A percentile compares a stretch with the other conserved stretches of the same genome.
Conservation (phyloP, 306 rosid genomes). For the Fagus sylvatica region DNA sequence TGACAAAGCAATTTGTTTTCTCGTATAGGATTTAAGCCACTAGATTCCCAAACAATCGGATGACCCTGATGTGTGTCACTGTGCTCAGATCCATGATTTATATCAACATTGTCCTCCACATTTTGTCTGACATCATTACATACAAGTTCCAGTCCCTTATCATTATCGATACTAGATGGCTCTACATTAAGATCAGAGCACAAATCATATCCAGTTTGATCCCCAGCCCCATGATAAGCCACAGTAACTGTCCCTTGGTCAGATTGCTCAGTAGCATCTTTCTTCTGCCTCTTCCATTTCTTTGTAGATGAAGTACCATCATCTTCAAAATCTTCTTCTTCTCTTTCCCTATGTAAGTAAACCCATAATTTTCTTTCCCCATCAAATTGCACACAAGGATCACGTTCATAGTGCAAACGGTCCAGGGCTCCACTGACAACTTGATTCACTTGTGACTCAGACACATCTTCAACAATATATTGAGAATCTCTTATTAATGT, state of each 20-base stretch:
- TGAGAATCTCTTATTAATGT: constrained; percentile 97
- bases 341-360: constrained; percentile 97
- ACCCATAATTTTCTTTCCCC: constrained; percentile 98
- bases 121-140: constrained; percentile 49
- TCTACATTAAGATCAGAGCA: constrained; percentile 87
- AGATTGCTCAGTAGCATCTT: constrained; percentile 75
- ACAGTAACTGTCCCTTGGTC: constrained; percentile 83
- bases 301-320: constrained; percentile 99
- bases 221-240: constrained; percentile 63
- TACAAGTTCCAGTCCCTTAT: constrained; percentile 59
- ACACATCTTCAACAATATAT: constrained; percentile 93
- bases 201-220: constrained; percentile 73
- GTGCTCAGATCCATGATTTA: constrained; percentile 54
- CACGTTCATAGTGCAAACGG: constrained; percentile 98
- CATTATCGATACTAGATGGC: constrained; percentile 65
- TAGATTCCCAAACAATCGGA: constrained; percentile 66
- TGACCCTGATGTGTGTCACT: constrained; percentile 49
- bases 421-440: constrained; percentile 99
- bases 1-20: constrained; percentile 75
- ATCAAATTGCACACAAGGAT: constrained; percentile 97
- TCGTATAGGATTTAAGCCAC: constrained; percentile 48
- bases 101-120: constrained; percentile 52
- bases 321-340: constrained; percentile 98
- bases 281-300: constrained; percentile 99
- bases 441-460: constrained; percentile 96